Evolutionary conservation across 2,329 filamentous ascomycete species (phyloP).

Genomic region (Aspergillaceae sp.): DNA sequence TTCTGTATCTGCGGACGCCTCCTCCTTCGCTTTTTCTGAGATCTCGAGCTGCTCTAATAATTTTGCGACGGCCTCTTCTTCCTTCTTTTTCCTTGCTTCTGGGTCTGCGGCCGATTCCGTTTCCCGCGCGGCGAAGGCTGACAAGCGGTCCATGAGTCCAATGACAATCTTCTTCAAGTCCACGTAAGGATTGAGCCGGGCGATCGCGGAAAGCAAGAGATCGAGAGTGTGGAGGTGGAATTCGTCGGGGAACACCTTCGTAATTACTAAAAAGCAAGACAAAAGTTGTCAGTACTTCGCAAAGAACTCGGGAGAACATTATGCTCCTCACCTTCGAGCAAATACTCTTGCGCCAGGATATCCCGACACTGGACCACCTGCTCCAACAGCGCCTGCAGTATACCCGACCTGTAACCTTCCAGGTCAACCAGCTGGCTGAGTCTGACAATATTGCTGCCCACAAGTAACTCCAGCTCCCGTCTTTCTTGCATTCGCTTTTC

Average conservation of each 20-base stretch:
- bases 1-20: constrained; percentile 28
- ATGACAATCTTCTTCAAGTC: constrained; percentile 98
- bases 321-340: constrained; percentile 59
- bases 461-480: constrained; percentile 87
- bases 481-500: constrained; percentile 90
- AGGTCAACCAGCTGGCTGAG: constrained; percentile 93
- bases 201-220: constrained; percentile 86
- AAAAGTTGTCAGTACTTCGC: constrained; percentile 14
- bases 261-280: constrained; percentile 59
- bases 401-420: constrained; percentile 84
- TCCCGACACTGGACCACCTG: constrained; percentile 97
- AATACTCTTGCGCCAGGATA: constrained; percentile 92
- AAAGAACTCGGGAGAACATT: not conserved
- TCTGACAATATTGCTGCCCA: constrained; percentile 92
- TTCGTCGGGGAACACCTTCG: constrained; percentile 97
- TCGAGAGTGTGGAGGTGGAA: constrained; percentile 96
- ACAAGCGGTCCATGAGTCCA: constrained; percentile 91
- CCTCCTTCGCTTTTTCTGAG: constrained; percentile 45
- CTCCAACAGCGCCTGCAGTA: constrained; percentile 80
- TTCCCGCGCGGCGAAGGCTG: constrained; percentile 88
- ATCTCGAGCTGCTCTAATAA: constrained; percentile 72
- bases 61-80: constrained; percentile 72
- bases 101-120: constrained; percentile 60
- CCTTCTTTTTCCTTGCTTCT: constrained; percentile 65
- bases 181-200: constrained; percentile 87